A percentile compares a stretch with the other conserved stretches of the same genome.
Conservation (phyloP, 345 rosid genomes). For the Rhizophora apiculata region DNA sequence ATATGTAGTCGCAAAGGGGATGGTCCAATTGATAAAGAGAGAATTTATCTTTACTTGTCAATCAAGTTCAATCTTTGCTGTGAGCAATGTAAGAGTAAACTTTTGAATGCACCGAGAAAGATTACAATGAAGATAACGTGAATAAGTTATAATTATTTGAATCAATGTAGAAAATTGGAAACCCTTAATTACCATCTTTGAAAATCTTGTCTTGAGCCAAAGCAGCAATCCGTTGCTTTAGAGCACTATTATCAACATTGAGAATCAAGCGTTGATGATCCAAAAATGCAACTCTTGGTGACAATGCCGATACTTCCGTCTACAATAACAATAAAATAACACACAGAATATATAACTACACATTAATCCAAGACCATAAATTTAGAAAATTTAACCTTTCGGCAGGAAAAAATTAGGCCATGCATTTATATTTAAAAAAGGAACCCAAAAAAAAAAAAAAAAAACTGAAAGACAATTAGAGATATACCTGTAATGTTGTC, state of each 20-base stretch:
- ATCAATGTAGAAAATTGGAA: not conserved
- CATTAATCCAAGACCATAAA: no score
- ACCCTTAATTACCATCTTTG: constrained; percentile 61
- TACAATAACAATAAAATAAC: constrained; percentile 21
- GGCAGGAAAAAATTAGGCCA: no score
- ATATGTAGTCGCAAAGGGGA: no score
- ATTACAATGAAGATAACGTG: not conserved
- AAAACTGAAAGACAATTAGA: constrained; percentile 12
- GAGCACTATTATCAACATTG: constrained; percentile 74
- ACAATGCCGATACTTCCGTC: constrained; percentile 85
- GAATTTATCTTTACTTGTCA: no score
- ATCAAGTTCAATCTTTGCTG: no score
- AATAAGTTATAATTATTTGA: not conserved
- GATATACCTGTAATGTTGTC: constrained; percentile 49
- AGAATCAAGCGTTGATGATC: constrained; percentile 89
- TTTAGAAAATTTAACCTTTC: no score
- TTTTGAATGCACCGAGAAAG: no score
- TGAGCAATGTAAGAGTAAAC: no score
- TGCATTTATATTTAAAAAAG: no score
- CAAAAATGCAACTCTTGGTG: constrained; percentile 77
- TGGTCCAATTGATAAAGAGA: no score
- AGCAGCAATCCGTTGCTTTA: constrained; percentile 94
- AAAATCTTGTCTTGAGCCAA: constrained; percentile 87
- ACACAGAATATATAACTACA: not conserved
- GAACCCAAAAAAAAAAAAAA: no score